Evolutionary conservation across 345 rosid genomes (phyloP).

Genomic region (Turnera subulata): DNA sequence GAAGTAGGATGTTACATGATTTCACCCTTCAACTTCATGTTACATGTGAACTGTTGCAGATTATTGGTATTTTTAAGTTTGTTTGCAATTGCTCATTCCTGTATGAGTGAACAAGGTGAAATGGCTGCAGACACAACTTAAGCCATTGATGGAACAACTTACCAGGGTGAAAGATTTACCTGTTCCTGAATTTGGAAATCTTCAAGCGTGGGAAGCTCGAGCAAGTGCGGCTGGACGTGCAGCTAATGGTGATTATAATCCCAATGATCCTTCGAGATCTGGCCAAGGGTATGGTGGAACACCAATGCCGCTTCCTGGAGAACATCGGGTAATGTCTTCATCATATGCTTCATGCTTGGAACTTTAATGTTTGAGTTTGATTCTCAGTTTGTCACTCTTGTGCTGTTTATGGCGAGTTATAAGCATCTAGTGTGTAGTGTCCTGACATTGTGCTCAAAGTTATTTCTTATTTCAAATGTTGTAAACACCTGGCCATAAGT

Average conservation of each 20-base stretch:
- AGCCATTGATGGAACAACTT: slow-evolving; percentile 72
- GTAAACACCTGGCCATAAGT: no score
- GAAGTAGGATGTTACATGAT: background rate
- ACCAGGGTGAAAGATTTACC: slow-evolving; percentile 74
- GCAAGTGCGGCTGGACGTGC: slow-evolving; percentile 66
- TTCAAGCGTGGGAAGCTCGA: slow-evolving; percentile 90
- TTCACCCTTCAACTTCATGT: background rate
- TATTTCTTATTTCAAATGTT: background rate
- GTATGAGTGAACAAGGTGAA: slow-evolving; percentile 13
- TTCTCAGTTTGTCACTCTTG: no score
- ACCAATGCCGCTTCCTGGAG: slow-evolving; percentile 88
- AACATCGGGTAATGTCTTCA: slow-evolving; percentile 57
- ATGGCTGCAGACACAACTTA: slow-evolving; percentile 62
- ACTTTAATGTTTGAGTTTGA: slow-evolving; percentile 7
- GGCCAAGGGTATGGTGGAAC: slow-evolving; percentile 72
- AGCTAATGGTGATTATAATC: slow-evolving; percentile 48
- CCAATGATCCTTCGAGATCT: slow-evolving; percentile 71
- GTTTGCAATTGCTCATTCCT: background rate
- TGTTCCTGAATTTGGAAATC: slow-evolving; percentile 68
- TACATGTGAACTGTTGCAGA: slow-evolving; percentile 4
- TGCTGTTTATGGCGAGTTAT: no score
- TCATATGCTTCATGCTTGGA: background rate
- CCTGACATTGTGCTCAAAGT: no score
- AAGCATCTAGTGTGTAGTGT: no score
- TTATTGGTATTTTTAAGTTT: background rate